A percentile compares a stretch with the other conserved stretches of the same genome.
phyloP scores from a whole-genome alignment of 805 yeast genomes.

The Maudiozyma pseudohumilis region DNA sequence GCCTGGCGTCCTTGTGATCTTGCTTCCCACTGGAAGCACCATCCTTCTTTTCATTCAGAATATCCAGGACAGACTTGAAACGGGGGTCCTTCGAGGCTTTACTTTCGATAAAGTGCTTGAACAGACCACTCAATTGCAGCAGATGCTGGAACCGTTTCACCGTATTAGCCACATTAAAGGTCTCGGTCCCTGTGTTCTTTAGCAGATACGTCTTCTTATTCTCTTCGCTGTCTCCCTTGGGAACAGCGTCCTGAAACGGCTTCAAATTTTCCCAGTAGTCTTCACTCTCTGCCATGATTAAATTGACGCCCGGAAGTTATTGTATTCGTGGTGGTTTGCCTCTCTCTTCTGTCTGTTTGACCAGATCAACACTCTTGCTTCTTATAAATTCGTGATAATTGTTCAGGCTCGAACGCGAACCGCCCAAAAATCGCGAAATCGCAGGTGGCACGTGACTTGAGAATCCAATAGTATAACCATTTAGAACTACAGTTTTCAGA shows the following conservation, averaged over 20 bases:
- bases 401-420: no score
- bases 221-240: slow-evolving; percentile 11
- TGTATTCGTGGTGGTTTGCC: no score
- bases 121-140: slow-evolving; percentile 53
- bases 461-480: no score
- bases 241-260: slow-evolving; percentile 7
- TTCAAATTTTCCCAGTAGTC: slow-evolving; percentile 14
- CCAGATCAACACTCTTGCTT: no score
- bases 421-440: no score
- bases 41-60: slow-evolving; percentile 19
- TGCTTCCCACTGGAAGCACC: slow-evolving; percentile 4
- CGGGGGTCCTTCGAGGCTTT: slow-evolving; percentile 54
- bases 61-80: slow-evolving; percentile 43
- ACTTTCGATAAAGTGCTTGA: slow-evolving; percentile 56
- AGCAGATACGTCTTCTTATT: slow-evolving; percentile 22
- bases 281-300: slow-evolving; percentile 4
- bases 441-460: no score
- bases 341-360: no score
- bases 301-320: no score
- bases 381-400: no score
- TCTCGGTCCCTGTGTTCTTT: slow-evolving; percentile 15
- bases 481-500: no score
- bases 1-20: slow-evolving; percentile 27
- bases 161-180: slow-evolving; percentile 48
- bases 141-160: slow-evolving; percentile 59